Conservation (phyloP, 176 grass and related monocot species). For the maize (Zea mays) region DNA sequence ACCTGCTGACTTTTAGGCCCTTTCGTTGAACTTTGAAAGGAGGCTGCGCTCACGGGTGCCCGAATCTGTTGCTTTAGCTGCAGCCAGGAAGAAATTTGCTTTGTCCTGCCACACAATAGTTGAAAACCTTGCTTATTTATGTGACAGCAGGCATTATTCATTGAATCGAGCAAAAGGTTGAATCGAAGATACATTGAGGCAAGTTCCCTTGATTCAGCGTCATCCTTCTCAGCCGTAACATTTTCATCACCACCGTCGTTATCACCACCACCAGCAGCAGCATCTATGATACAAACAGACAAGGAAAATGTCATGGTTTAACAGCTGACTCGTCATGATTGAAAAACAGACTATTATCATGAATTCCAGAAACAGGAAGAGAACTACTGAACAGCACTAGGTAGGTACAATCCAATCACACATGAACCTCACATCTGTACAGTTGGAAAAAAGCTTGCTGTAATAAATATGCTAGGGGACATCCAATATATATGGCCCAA, state of each 20-base stretch:
- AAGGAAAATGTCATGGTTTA: background rate
- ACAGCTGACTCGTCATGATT: background rate
- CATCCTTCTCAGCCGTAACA: constrained; percentile 41
- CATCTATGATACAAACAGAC: background rate
- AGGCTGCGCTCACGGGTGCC: too few species aligned
- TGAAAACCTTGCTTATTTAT: background rate
- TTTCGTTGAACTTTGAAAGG: too few species aligned
- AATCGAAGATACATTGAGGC: constrained; percentile 52
- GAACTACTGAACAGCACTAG: background rate
- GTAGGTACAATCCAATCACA: background rate
- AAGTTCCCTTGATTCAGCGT: constrained; percentile 63
- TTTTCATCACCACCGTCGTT: constrained; percentile 8
- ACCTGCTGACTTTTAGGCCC: too few species aligned
- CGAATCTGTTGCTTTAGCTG: too few species aligned
- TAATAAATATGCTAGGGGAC: background rate
- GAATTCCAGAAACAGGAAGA: constrained; percentile 1
- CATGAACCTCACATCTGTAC: constrained; percentile 2
- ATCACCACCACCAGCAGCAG: too few species aligned
- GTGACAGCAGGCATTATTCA: background rate
- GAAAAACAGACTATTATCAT: background rate
- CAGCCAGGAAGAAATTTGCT: constrained; percentile 36
- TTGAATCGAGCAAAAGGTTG: background rate
- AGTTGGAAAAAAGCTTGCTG: background rate
- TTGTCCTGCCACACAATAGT: constrained; percentile 56
- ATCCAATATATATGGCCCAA: background rate